Conservation (phyloP, 257 asterid genomes). For the Craterostigma plantagineum region DNA sequence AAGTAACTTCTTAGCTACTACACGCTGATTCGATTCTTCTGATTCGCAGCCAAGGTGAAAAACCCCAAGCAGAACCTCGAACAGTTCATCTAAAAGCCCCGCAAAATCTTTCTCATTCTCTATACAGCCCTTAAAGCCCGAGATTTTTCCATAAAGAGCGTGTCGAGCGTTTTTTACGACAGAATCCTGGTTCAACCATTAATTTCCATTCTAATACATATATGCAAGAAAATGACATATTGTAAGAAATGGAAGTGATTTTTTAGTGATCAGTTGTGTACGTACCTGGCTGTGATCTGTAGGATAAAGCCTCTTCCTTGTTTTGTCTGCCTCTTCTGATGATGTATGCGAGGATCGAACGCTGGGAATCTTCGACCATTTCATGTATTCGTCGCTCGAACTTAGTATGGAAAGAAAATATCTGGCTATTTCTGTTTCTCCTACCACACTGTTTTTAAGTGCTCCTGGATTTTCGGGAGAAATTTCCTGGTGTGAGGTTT, state of each 20-base stretch:
- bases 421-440: slow-evolving; percentile 39
- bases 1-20: slow-evolving; percentile 47
- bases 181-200: slow-evolving; percentile 38
- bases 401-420: slow-evolving; percentile 55
- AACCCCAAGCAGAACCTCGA: slow-evolving; percentile 27
- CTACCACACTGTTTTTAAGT: slow-evolving; percentile 32
- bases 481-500: slow-evolving; percentile 1
- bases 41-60: slow-evolving; percentile 31
- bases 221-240: neutral
- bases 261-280: slow-evolving; percentile 1
- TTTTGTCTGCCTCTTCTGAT: slow-evolving; percentile 14
- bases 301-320: slow-evolving; percentile 26
- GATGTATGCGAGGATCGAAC: no score
- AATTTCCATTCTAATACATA: neutral
- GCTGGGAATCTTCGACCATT: slow-evolving; percentile 48
- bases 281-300: slow-evolving; percentile 97
- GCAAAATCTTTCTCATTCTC: slow-evolving; percentile 20
- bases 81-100: slow-evolving; percentile 23
- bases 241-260: no score
- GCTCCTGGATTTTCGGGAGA: slow-evolving; percentile 35
- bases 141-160: slow-evolving; percentile 26
- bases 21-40: slow-evolving; percentile 16
- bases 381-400: slow-evolving; percentile 46
- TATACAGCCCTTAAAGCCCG: slow-evolving; percentile 25
- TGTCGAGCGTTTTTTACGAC: slow-evolving; percentile 52